Conservation (phyloP, 2,329 filamentous ascomycete species). For the Aspergillus glaucus region DNA sequence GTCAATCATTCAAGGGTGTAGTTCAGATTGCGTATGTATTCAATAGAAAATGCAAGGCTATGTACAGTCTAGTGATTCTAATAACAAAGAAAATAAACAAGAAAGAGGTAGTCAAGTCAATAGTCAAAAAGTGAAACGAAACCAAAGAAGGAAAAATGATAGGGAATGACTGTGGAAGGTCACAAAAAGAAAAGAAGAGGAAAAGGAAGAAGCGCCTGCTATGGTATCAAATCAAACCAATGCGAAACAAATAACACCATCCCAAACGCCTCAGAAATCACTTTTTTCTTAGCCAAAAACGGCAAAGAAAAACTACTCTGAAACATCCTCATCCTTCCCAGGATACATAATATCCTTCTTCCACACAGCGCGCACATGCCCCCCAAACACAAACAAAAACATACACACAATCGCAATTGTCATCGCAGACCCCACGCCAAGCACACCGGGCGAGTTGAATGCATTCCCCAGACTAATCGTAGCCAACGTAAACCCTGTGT, state of each 20-base stretch:
- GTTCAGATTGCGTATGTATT: too few relatives aligned
- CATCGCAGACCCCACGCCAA: constrained; percentile 51
- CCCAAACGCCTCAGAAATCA: not conserved
- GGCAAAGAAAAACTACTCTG: constrained; percentile 14
- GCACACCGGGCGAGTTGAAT: constrained; percentile 47
- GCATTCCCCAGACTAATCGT: constrained; percentile 52
- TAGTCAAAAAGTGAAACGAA: too few relatives aligned
- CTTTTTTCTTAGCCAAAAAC: not conserved
- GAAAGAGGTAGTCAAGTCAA: too few relatives aligned
- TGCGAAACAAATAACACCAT: not conserved
- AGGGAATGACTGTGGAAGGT: too few relatives aligned
- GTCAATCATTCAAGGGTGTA: too few relatives aligned
- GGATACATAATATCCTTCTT: constrained; percentile 52
- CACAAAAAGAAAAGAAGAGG: too few relatives aligned
- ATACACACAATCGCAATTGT: constrained; percentile 49
- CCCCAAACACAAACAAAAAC: constrained; percentile 49
- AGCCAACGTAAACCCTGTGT: constrained; percentile 57
- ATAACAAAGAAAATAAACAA: too few relatives aligned
- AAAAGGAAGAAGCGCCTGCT: not conserved
- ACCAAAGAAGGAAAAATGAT: too few relatives aligned
- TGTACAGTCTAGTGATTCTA: too few relatives aligned
- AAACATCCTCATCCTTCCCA: constrained; percentile 54
- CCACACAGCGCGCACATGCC: constrained; percentile 47
- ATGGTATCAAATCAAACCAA: too few relatives aligned
- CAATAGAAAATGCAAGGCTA: too few relatives aligned